Conservation (phyloP, 768 basidiomycete species). For the Coprinopsis cinerea region DNA sequence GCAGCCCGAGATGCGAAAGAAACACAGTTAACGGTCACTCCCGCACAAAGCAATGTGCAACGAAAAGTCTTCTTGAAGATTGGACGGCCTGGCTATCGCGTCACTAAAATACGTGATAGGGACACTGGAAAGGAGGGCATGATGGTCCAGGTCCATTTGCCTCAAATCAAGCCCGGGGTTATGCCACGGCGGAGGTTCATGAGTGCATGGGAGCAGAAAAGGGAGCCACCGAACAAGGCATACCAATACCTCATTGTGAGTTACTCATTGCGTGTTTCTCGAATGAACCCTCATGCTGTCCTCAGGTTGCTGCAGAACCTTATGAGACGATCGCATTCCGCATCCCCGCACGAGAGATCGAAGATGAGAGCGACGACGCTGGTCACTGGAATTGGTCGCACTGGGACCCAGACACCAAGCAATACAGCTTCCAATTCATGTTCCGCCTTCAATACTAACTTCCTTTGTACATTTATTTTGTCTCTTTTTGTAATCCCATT, state of each 20-base stretch:
- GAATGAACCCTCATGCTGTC: constrained; percentile 21
- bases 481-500: constrained; percentile 8
- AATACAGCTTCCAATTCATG: constrained; percentile 98
- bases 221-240: constrained; percentile 91
- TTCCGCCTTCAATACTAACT: constrained; percentile 57
- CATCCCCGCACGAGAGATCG: constrained; percentile 94
- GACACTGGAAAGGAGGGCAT: constrained; percentile 92
- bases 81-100: constrained; percentile 90
- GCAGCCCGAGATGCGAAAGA: constrained; percentile 98
- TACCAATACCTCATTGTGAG: constrained; percentile 96
- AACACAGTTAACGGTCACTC: constrained; percentile 83
- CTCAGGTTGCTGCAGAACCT: constrained; percentile 95
- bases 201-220: constrained; percentile 97
- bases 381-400: constrained; percentile 97
- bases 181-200: constrained; percentile 87
- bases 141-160: constrained; percentile 95
- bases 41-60: constrained; percentile 70
- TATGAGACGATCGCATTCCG: constrained; percentile 99
- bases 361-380: constrained; percentile 88
- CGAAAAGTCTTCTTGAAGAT: constrained; percentile 97
- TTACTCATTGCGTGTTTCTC: constrained; percentile 23
- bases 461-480: constrained; percentile 1
- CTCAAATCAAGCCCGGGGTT: constrained; percentile 86
- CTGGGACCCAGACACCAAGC: constrained; percentile 99
- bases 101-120: constrained; percentile 92